Conservation (phyloP, 2,329 filamentous ascomycete species). For the Acephala macrosclerotiorum region DNA sequence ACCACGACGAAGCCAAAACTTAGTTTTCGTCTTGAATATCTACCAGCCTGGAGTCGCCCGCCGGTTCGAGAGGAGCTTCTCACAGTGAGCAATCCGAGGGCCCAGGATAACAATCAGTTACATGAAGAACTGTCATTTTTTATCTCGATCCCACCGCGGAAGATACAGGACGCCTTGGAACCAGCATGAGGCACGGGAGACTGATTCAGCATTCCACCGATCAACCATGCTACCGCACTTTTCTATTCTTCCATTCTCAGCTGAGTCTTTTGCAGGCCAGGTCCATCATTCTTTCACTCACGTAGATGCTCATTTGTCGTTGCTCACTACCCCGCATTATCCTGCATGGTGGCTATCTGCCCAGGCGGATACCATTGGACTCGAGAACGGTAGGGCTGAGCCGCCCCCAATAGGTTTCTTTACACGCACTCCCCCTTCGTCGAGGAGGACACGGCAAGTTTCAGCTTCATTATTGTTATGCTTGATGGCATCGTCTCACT, state of each 20-base stretch:
- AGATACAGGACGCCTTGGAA: too few species aligned
- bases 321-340: neutral
- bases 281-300: neutral
- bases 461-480: neutral
- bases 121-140: too few species aligned
- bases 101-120: too few species aligned
- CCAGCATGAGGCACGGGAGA: too few species aligned
- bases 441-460: neutral
- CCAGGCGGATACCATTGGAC: neutral
- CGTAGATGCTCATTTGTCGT: neutral
- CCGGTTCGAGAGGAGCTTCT: too few species aligned
- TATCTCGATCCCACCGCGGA: too few species aligned
- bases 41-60: too few species aligned
- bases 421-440: neutral
- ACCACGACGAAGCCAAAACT: too few species aligned
- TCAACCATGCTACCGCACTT: neutral
- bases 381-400: neutral
- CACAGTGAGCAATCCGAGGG: too few species aligned
- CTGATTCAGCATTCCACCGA: too few species aligned
- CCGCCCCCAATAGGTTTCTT: neutral
- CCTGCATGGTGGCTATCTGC: neutral
- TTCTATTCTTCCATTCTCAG: neutral
- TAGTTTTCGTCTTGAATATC: too few species aligned
- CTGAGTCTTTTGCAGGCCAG: neutral
- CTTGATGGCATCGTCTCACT: neutral